phyloP scores from a whole-genome alignment of 495 filamentous ascomycete genomes.

The Pseudoneurospora amorphoporcata region DNA sequence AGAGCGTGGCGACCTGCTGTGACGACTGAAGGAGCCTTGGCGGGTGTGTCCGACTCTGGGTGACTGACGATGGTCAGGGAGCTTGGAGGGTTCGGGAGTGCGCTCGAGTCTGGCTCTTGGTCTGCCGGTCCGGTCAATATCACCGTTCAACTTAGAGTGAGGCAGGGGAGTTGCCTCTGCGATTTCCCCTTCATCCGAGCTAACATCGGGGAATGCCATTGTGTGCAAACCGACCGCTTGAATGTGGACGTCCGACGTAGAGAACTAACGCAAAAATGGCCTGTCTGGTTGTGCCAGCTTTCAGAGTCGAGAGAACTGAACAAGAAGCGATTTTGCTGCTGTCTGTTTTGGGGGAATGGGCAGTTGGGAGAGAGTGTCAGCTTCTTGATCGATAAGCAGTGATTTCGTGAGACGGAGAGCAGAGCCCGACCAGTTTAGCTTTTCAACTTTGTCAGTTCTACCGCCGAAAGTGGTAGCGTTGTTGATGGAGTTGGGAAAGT shows the following conservation, averaged over 20 bases:
- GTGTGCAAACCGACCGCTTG: constrained; percentile 13
- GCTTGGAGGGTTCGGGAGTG: constrained; percentile 66
- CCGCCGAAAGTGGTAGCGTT: not conserved
- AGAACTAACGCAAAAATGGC: not conserved
- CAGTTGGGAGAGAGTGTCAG: not conserved
- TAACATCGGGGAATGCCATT: constrained; percentile 41
- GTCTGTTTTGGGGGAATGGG: not conserved
- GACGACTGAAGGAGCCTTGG: not conserved
- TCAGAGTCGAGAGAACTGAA: not conserved
- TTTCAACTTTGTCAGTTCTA: not conserved
- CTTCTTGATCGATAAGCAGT: not conserved
- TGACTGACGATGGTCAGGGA: constrained; percentile 44
- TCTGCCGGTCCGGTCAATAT: constrained; percentile 59
- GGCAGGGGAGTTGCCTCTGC: constrained; percentile 55
- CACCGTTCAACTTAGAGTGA: constrained; percentile 41
- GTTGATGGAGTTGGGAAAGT: not conserved
- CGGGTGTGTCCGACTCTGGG: constrained; percentile 5
- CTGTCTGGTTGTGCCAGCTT: not conserved
- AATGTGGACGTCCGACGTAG: not conserved
- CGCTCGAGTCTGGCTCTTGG: constrained; percentile 62
- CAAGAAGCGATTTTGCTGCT: not conserved
- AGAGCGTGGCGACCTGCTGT: not conserved
- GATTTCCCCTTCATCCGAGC: constrained; percentile 80
- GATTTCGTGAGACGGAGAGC: constrained; percentile 4
- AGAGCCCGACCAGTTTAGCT: constrained; percentile 16